Base-by-base conservation (phyloP, 2,329 filamentous ascomycete species). In the Phialophora chinensis region DNA sequence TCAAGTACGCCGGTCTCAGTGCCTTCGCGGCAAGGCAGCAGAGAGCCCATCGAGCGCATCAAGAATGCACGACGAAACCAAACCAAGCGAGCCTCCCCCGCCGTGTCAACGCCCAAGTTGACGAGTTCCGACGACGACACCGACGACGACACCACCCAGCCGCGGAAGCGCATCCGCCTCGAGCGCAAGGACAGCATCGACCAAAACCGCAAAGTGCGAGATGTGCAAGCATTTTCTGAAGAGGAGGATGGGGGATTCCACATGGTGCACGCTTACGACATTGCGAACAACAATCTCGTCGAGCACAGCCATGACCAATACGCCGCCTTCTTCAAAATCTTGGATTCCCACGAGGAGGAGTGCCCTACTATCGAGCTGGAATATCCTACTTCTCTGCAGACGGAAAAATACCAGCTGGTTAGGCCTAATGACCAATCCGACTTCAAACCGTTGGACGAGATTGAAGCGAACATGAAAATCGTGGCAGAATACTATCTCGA, bases 401-500 rank as follows among this genome's bases (percentile, higher is more conserved):
- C 62, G 27, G 91, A 95, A 79, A 87, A 84, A 88, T 93, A 91
- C 75, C 87, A 93, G 73, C 85, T 95, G 10, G 89, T 94, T 31
- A 87, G 87, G 75, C 91, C 91, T 56, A 91, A 96, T 71, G 90
- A 89, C 71, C 91, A 93, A 70, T 67, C 69, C 8, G 89, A 93
- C 73, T 90, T 90, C 49, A 85, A 79, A 63, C 79, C 82, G 7
- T 75, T 91, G 33, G 86, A 90, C 71, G 90, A 92, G 67, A 92
- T 92, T 72, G 85, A 89, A 68, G 83, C 87, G 62, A 87, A 91
- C 29, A 86, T 93, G 64, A 85, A 87, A 69, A 86, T 88, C 54
- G 87, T 93, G 54, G 87, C 88, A 63, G 86, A 90, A 66, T 89
- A 90, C 73, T 97, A 97, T 77, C 86, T 97, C 38, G 91, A 90